These are phyloP conservation scores for Epichloe scottii DNA, from an alignment of 2,329 filamentous ascomycete species.

Conservation along the genomic window DNA sequence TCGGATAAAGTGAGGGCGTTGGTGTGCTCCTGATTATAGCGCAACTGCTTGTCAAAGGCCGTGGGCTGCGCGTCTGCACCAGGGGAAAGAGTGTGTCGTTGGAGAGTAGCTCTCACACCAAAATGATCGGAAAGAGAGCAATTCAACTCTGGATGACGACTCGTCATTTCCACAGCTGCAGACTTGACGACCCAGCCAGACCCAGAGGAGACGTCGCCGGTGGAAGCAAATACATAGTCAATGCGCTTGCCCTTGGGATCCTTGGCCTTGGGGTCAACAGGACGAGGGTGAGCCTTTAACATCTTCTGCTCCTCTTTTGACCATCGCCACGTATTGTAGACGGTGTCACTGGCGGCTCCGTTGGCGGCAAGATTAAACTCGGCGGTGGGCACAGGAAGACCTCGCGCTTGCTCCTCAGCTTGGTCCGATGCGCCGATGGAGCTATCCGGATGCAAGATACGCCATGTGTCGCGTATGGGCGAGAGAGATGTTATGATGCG, in stretches of 20 bases:
- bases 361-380: slow-evolving; percentile 68
- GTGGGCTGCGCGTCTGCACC: slow-evolving; percentile 8
- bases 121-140: slow-evolving; percentile 95
- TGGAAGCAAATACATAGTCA: slow-evolving; percentile 84
- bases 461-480: slow-evolving; percentile 74
- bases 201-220: slow-evolving; percentile 26
- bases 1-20: slow-evolving; percentile 13
- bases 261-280: slow-evolving; percentile 48
- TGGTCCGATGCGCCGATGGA: slow-evolving; percentile 64
- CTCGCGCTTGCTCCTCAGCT: slow-evolving; percentile 51
- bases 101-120: slow-evolving; percentile 70
- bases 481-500: slow-evolving; percentile 67
- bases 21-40: slow-evolving; percentile 11
- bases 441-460: slow-evolving; percentile 68
- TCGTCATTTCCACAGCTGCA: slow-evolving; percentile 65
- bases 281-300: slow-evolving; percentile 44
- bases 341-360: slow-evolving; percentile 76
- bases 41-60: slow-evolving; percentile 22
- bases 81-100: slow-evolving; percentile 27
- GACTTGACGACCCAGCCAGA: slow-evolving; percentile 55
- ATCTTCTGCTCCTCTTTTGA: slow-evolving; percentile 54
- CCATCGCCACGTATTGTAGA: slow-evolving; percentile 92
- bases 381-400: slow-evolving; percentile 58
- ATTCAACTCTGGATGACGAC: slow-evolving; percentile 65
- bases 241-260: slow-evolving; percentile 75